Percentiles rank a stretch among this genome's conserved stretches.
phyloP scores from a whole-genome alignment of 83 land plant genomes.

The Diphasiastrum complanatum region DNA sequence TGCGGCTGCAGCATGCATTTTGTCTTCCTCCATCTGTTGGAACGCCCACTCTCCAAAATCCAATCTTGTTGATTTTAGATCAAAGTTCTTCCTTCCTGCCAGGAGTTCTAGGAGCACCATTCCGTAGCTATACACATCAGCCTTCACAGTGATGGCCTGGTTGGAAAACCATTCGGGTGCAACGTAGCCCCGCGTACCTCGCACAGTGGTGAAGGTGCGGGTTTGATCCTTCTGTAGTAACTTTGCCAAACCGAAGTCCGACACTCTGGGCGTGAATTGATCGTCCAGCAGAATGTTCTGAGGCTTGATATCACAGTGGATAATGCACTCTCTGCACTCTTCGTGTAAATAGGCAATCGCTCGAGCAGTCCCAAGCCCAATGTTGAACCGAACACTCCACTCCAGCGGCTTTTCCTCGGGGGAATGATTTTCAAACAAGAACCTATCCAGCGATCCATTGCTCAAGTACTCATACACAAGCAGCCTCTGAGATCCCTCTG shows the following conservation, averaged over 20 bases:
- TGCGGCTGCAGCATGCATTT: too few relatives aligned
- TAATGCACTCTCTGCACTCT: slow-evolving; percentile 44
- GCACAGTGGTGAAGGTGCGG: slow-evolving; percentile 31
- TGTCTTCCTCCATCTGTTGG: too few relatives aligned
- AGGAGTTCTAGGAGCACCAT: slow-evolving; percentile 53
- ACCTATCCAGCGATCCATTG: slow-evolving; percentile 47
- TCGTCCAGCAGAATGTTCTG: slow-evolving; percentile 50
- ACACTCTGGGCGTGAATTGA: slow-evolving; percentile 41
- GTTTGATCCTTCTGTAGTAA: slow-evolving; percentile 38
- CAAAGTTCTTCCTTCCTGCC: slow-evolving; percentile 42
- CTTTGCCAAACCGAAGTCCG: slow-evolving; percentile 53
- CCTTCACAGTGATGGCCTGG: slow-evolving; percentile 40
- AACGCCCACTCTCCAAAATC: too few relatives aligned
- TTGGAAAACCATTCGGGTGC: slow-evolving; percentile 49
- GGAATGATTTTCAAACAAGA: not conserved
- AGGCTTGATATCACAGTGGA: slow-evolving; percentile 60
- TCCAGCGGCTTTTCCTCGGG: slow-evolving; percentile 26
- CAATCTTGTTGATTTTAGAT: too few relatives aligned
- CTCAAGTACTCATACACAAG: slow-evolving; percentile 54
- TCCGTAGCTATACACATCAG: slow-evolving; percentile 52
- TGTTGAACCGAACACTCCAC: slow-evolving; percentile 45
- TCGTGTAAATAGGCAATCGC: slow-evolving; percentile 57
- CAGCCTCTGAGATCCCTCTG: slow-evolving; percentile 46
- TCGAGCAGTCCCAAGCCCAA: slow-evolving; percentile 43
- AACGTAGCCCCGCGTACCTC: slow-evolving; percentile 51